Evolutionary conservation across 257 asterid genomes (phyloP).

Genomic region (Vinca minor): DNA sequence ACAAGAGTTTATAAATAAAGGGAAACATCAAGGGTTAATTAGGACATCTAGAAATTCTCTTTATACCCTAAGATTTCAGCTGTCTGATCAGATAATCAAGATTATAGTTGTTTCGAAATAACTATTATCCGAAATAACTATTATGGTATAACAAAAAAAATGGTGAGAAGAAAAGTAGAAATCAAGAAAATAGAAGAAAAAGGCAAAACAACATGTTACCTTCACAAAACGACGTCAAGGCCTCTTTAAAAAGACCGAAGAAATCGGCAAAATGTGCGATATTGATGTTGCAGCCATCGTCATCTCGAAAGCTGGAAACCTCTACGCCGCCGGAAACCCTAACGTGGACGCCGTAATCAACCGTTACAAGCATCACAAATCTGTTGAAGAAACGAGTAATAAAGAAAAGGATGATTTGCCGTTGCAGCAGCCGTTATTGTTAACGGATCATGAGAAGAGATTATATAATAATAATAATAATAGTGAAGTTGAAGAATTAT

Average conservation of each 20-base stretch:
- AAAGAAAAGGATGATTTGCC: no score
- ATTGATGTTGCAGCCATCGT: constrained; percentile 27
- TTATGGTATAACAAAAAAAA: no score
- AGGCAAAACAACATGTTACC: constrained; percentile 34
- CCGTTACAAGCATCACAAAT: constrained; percentile 14
- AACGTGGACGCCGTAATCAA: constrained; percentile 17
- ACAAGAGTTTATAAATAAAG: no score
- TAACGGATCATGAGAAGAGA: no score
- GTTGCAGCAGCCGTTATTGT: no score
- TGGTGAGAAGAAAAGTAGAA: constrained; percentile 29
- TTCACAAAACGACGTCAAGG: constrained; percentile 51
- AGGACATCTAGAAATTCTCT: no score
- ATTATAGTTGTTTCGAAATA: no score
- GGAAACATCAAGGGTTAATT: no score
- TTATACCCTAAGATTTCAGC: no score
- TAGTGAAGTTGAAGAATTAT: constrained; percentile 20
- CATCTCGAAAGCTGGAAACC: constrained; percentile 35
- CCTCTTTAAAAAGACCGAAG: constrained; percentile 30
- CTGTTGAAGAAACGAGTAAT: no score
- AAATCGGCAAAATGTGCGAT: constrained; percentile 15
- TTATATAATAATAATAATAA: constrained; percentile 4
- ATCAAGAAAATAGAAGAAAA: constrained; percentile 34
- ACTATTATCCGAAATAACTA: no score
- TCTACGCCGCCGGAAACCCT: constrained; percentile 31
- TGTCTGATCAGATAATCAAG: no score